Evolutionary conservation across 768 basidiomycete species (phyloP), one percentile per base, ranked within the genome.

Genomic region (Boletus patriciae): DNA sequence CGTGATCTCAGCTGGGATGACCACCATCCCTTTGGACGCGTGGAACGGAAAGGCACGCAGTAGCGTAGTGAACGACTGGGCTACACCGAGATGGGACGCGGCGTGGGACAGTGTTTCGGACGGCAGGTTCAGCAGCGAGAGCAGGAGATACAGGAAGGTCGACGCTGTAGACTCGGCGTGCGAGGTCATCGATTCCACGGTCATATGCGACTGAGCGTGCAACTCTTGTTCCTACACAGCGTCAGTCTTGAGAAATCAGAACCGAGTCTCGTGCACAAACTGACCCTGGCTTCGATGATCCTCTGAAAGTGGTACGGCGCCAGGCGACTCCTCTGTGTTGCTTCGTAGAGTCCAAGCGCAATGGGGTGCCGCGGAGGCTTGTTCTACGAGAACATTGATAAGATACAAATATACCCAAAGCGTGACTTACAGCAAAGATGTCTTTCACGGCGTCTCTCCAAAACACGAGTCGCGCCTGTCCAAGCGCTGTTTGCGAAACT

Each of bases 401-500:
- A 64, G 47, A 61, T 56, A 18, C n/a, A 45, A 18, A 40, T 19
- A 10, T 47, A 33, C 38, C 45, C 15, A 18, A 16, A 33, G 52
- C 79, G 69, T 65, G 44, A 67, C 71, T 56, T 47, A 88, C 92
- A 66, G 87, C 80, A 64, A 75, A 75, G 21, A 92, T 82, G 46
- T 74, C 80, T 64, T 85, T 88, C 27, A 93, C 66, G 13, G 88
- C 85, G 66, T 94, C 90, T 63, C 84, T 82, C 92, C 92, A 94
- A 69, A 93, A 94, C 68, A 92, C 86, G 77, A 92, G 82, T 61
- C 90, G 80, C 80, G 92, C 90, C 68, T 84, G 83, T n/a, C 90
- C 92, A 54, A 94, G 83, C 38, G 81, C 77, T 36, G 82, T 68
- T 56, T 87, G 88, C 18, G 90, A 89, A 15, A 90, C 87, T 38